Conservation (phyloP, 768 basidiomycete species). For the Kwoniella sp. region DNA sequence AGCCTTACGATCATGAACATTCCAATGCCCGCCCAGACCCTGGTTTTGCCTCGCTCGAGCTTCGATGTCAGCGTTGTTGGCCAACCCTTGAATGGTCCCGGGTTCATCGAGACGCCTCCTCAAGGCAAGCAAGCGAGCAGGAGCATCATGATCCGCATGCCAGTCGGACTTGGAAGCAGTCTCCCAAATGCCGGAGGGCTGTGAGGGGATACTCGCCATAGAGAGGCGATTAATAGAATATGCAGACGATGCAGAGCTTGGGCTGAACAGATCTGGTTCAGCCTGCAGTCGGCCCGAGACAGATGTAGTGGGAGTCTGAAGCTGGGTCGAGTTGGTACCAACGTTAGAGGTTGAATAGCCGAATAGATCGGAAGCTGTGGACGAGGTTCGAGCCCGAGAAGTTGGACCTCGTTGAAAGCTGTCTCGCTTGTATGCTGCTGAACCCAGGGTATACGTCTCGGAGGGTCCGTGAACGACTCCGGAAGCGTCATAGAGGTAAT, state of each 20-base stretch:
- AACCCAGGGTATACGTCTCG: conserved; percentile 13
- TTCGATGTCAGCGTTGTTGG: conserved; percentile 15
- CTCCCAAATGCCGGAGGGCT: background rate
- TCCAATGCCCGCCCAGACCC: conserved; percentile 24
- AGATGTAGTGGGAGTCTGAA: conserved; percentile 4
- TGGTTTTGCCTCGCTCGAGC: conserved; percentile 13
- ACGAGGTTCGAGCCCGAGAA: background rate
- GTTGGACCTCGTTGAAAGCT: background rate
- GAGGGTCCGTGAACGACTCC: background rate
- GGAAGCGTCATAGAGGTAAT: conserved; percentile 1
- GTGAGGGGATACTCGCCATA: background rate
- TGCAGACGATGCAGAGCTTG: conserved; percentile 4
- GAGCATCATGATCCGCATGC: background rate
- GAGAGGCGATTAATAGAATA: background rate
- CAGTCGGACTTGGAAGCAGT: background rate
- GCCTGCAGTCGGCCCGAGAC: conserved; percentile 4
- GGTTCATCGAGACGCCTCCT: conserved; percentile 21
- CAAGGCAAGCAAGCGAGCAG: conserved; percentile 14
- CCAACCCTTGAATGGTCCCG: conserved; percentile 20
- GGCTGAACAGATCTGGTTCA: conserved; percentile 6
- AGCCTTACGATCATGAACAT: conserved; percentile 13
- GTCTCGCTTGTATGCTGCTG: conserved; percentile 10
- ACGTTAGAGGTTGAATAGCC: background rate
- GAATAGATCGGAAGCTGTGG: conserved; percentile 9
- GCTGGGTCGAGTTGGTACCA: background rate